Percentiles rank a stretch among this genome's conserved stretches.
phyloP scores from a whole-genome alignment of 2,329 filamentous ascomycete genomes.

The Alternaria sp. region DNA sequence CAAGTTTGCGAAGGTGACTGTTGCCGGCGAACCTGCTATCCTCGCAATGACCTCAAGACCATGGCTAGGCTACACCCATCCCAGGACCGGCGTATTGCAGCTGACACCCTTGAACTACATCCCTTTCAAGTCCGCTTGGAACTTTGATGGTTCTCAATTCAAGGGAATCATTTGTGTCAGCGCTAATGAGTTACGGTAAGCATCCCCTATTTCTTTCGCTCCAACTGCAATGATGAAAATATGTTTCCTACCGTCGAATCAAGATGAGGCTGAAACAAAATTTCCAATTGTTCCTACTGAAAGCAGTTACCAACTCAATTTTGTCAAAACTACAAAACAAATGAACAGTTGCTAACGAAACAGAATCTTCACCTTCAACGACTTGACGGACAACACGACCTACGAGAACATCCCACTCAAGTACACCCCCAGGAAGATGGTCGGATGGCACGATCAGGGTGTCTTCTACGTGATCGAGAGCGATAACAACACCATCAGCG shows the following conservation, averaged over 20 bases:
- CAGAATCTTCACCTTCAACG: conserved; percentile 90
- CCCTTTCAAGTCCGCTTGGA: conserved; percentile 91
- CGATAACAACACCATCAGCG: conserved; percentile 88
- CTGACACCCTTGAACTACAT: conserved; percentile 90
- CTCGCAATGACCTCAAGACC: conserved; percentile 89
- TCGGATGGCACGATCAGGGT: conserved; percentile 84
- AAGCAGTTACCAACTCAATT: conserved; percentile 26
- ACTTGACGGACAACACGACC: conserved; percentile 82
- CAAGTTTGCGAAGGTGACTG: conserved; percentile 87
- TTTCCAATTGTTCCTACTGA: conserved; percentile 99
- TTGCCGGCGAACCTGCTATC: conserved; percentile 83
- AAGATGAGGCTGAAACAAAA: conserved; percentile 58
- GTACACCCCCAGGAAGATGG: conserved; percentile 88
- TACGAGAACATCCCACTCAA: conserved; percentile 85
- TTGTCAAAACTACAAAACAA: not conserved
- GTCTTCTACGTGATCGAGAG: conserved; percentile 94
- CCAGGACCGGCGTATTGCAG: conserved; percentile 85
- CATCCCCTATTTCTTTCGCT: conserved; percentile 40
- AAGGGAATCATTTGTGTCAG: conserved; percentile 95
- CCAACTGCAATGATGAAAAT: conserved; percentile 67
- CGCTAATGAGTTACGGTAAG: conserved; percentile 83
- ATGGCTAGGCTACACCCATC: conserved; percentile 95
- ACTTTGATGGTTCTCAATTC: conserved; percentile 94
- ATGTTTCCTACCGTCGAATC: conserved; percentile 49
- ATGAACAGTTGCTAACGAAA: conserved; percentile 16